These are phyloP conservation scores for Fonsecaea monophora DNA, from an alignment of 2,329 filamentous ascomycete genomes.

Conservation along the genomic window DNA sequence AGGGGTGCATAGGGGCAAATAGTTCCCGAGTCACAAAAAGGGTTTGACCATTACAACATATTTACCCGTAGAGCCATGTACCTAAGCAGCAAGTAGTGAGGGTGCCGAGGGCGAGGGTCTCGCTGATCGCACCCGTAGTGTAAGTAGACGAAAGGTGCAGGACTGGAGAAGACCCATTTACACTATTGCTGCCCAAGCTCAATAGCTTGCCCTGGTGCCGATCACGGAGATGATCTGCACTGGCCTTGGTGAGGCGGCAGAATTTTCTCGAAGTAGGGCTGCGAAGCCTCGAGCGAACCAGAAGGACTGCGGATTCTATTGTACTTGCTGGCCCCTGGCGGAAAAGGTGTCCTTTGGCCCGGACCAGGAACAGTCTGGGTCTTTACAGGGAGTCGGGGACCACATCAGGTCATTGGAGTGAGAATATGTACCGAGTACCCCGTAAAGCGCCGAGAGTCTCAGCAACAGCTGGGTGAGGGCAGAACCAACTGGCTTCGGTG, in stretches of 20 bases:
- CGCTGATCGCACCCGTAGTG: conserved; percentile 1
- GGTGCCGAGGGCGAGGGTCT: conserved; percentile 15
- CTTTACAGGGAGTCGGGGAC: not conserved
- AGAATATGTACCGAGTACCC: not conserved
- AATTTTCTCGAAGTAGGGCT: conserved; percentile 28
- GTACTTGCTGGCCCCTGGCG: not conserved
- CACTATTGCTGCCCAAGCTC: conserved; percentile 31
- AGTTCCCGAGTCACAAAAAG: conserved; percentile 9
- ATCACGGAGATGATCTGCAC: conserved; percentile 35
- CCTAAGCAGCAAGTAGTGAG: not conserved
- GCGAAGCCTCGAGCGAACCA: not conserved
- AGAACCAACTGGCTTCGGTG: not conserved
- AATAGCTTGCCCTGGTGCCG: conserved; percentile 25
- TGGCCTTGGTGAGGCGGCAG: conserved; percentile 30
- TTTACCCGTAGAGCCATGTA: not conserved
- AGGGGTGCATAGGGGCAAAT: not conserved
- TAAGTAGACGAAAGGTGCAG: conserved; percentile 9
- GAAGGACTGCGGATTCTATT: not conserved
- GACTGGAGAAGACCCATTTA: conserved; percentile 24
- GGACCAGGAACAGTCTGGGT: not conserved
- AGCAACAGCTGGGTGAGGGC: not conserved
- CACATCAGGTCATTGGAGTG: not conserved
- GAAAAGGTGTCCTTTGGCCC: not conserved
- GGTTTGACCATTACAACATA: conserved; percentile 13
- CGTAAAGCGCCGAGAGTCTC: not conserved